Evolutionary conservation across 2,329 filamentous ascomycete species (phyloP).

Genomic region (Aureobasidium sp.): DNA sequence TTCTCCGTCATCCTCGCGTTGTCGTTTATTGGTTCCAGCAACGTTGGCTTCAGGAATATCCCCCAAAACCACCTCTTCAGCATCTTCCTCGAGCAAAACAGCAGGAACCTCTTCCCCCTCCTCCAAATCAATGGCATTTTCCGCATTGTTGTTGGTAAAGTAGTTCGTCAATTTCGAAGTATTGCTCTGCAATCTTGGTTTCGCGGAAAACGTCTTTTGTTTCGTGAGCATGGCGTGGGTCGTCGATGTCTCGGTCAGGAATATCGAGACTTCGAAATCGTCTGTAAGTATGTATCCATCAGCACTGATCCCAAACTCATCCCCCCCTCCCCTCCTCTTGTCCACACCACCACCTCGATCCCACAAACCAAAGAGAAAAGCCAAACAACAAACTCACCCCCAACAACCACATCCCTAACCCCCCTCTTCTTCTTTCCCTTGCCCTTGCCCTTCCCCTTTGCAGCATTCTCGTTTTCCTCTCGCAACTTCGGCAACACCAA

Average conservation of each 20-base stretch:
- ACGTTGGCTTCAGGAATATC: conserved; percentile 49
- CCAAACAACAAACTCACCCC: conserved; percentile 62
- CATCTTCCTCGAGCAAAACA: conserved; percentile 42
- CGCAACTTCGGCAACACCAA: conserved; percentile 82
- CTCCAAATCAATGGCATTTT: conserved; percentile 32
- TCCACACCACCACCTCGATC: too few species aligned
- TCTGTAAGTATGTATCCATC: too few species aligned
- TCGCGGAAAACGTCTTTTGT: conserved; percentile 59
- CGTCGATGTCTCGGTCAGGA: conserved; percentile 76
- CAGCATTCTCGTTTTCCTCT: conserved; percentile 62
- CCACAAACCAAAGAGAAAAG: too few species aligned
- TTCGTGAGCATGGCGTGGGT: conserved; percentile 81
- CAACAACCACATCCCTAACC: conserved; percentile 78
- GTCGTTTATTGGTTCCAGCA: conserved; percentile 2
- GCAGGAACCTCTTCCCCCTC: conserved; percentile 39
- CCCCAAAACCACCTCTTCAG: conserved; percentile 36
- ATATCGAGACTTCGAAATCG: conserved; percentile 92
- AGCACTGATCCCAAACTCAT: too few species aligned
- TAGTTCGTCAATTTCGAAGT: conserved; percentile 39
- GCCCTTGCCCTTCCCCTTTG: conserved; percentile 52
- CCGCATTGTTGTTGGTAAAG: conserved; percentile 31
- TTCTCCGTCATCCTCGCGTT: conserved; percentile 19
- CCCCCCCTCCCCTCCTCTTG: too few species aligned
- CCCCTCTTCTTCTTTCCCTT: conserved; percentile 54
- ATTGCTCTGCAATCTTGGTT: conserved; percentile 35